Conservation (phyloP, 257 asterid genomes). For the Ophiorrhiza pumila region DNA sequence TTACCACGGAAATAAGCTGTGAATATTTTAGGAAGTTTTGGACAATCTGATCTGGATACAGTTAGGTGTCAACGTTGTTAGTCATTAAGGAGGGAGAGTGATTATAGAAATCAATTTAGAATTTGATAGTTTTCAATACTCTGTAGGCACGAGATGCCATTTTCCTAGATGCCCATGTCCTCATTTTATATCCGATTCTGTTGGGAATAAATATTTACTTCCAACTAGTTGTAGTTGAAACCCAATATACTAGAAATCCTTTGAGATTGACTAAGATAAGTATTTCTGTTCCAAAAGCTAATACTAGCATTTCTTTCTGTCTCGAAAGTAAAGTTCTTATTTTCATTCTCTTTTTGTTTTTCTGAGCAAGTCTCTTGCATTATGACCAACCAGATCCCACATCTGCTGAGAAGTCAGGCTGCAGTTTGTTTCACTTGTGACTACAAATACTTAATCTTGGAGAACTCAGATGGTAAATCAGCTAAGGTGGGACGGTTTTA, state of each 20-base stretch:
- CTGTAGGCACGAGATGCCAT: not conserved
- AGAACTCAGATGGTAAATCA: no score
- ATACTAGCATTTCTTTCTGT: not conserved
- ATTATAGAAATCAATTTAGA: constrained; percentile 23
- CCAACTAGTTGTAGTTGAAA: constrained; percentile 4
- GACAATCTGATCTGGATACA: constrained; percentile 26
- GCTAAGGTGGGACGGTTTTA: not conserved
- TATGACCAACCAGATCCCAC: no score
- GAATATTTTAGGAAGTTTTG: constrained; percentile 36
- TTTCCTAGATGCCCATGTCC: not conserved
- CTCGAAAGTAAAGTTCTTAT: not conserved
- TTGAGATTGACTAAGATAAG: not conserved
- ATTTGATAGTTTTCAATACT: constrained; percentile 28
- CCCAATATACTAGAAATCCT: not conserved
- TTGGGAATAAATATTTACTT: constrained; percentile 8
- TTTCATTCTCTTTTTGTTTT: not conserved
- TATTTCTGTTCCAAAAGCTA: not conserved
- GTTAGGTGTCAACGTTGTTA: constrained; percentile 33
- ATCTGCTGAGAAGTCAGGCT: not conserved
- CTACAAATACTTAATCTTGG: no score
- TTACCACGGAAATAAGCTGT: constrained; percentile 23
- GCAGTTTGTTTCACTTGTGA: no score
- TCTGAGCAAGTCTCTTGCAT: no score
- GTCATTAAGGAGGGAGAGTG: constrained; percentile 31
- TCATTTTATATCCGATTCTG: not conserved